Base-by-base conservation (phyloP, 2,329 filamentous ascomycete genomes). In the Botrytis fragariae region DNA sequence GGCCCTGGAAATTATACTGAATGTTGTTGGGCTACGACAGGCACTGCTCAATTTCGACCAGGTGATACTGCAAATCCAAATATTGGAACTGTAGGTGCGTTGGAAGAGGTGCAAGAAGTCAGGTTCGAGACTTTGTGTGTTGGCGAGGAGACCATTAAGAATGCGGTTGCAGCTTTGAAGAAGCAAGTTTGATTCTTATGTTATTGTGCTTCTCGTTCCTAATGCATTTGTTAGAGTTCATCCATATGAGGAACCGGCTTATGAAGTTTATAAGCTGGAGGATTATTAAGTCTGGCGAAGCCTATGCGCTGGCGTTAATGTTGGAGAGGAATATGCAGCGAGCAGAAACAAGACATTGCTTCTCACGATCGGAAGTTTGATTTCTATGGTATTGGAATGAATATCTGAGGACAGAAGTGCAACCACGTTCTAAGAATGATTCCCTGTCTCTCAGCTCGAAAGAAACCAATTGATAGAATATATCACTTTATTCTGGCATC, bases 31-130 rank as follows among this genome's bases (percentile, higher is more conserved):
- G 82, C 83, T 3, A 81, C 83, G 0, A 75, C 81, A 4, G 91
- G 91, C 8, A 88, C 84, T 0, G 90, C 90, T 0, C 90, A 93
- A 78, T 93, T 93, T 80, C 86, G 88, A 0, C 90, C 91, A 0
- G 89, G 88, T 0, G 84, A 85, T 72, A 80, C 83, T 0, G 89
- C 91, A 0, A 90, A 90, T 67, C 91, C 91, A 5, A 82, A 88
- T 77, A 89, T 92, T 74, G 91, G 91, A 0, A 81, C 82, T 16
- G 82, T 85, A 1, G 89, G 89, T 1, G 80, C 83, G 51, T 78
- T 92, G 1, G 90, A 92, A 80, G 80, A 88, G 74, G 84, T 89
- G 0, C 84, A 87, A 3, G 91, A 93, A 80, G 84, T 87, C 1
- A 85, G 86, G 64, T 87, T 91, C 18, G 90, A 93, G 83, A 87